These are phyloP conservation scores for Rutstroemia sp. DNA, from an alignment of 2,329 filamentous ascomycete genomes.

Conservation along the genomic window DNA sequence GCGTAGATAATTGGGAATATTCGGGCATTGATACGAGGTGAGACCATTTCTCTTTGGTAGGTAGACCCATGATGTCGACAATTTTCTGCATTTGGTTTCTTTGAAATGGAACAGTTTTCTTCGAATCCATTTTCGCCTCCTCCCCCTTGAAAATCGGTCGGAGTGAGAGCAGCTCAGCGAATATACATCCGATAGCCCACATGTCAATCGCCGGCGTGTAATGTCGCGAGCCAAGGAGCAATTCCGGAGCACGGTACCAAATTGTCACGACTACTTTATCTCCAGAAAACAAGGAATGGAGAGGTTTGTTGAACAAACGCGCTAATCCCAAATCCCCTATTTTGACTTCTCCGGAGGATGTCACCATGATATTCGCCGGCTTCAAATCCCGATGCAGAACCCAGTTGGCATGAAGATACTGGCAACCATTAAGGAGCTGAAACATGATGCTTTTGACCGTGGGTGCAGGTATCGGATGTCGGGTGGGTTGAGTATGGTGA, in stretches of 20 bases:
- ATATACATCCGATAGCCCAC: constrained; percentile 97
- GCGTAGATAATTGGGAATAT: constrained; percentile 59
- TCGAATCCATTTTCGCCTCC: constrained; percentile 97
- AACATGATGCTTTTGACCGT: constrained; percentile 94
- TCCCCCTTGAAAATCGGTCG: constrained; percentile 97
- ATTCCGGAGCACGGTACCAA: constrained; percentile 94
- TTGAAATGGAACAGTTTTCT: constrained; percentile 96
- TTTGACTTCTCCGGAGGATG: constrained; percentile 79
- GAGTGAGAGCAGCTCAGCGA: constrained; percentile 84
- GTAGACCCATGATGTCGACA: constrained; percentile 89
- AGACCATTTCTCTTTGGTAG: constrained; percentile 84
- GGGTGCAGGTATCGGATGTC: constrained; percentile 78
- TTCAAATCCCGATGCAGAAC: constrained; percentile 95
- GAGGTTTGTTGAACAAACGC: constrained; percentile 85
- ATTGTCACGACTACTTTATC: constrained; percentile 99
- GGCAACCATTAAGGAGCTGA: constrained; percentile 87
- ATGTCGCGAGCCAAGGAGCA: constrained; percentile 86
- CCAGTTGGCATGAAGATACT: constrained; percentile 95
- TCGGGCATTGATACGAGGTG: constrained; percentile 81
- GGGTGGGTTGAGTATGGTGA: constrained; percentile 81
- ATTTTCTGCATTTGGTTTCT: constrained; percentile 99
- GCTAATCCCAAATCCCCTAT: constrained; percentile 93
- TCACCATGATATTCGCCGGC: constrained; percentile 98
- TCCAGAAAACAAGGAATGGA: constrained; percentile 84
- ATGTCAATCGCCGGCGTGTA: constrained; percentile 96